These are phyloP conservation scores for Debaryomyces maramus DNA, from an alignment of 805 yeast genomes.

Conservation along the genomic window DNA sequence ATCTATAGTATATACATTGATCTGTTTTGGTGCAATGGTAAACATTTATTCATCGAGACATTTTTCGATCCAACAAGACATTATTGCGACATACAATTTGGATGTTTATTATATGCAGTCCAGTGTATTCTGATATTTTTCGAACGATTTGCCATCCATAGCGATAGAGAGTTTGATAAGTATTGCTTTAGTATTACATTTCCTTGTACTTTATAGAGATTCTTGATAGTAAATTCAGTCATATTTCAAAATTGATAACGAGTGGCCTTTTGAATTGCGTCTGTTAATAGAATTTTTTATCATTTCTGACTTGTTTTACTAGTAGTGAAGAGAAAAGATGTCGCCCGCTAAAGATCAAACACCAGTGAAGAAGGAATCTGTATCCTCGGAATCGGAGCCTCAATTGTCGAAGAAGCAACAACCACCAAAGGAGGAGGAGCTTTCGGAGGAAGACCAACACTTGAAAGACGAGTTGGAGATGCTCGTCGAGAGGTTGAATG, in stretches of 20 bases:
- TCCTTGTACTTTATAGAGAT: not conserved
- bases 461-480: conserved; percentile 83
- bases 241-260: not conserved
- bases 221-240: not conserved
- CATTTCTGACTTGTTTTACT: not conserved
- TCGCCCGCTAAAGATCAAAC: conserved; percentile 35
- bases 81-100: not conserved
- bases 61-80: not conserved
- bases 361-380: conserved; percentile 8
- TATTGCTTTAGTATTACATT: not conserved
- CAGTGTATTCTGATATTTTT: not conserved
- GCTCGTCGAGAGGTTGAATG: conserved; percentile 77
- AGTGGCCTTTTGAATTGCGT: not conserved
- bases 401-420: conserved; percentile 18
- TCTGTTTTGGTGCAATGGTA: not conserved
- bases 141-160: conserved; percentile 1
- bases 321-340: conserved; percentile 21
- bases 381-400: conserved; percentile 18
- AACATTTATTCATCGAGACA: not conserved
- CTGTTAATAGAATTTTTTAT: not conserved
- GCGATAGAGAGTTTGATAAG: not conserved
- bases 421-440: conserved; percentile 63
- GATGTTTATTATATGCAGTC: not conserved
- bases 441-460: conserved; percentile 90
- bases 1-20: no score